phyloP scores from a whole-genome alignment of 2,329 filamentous ascomycete species.

The Tolypocladium album region DNA sequence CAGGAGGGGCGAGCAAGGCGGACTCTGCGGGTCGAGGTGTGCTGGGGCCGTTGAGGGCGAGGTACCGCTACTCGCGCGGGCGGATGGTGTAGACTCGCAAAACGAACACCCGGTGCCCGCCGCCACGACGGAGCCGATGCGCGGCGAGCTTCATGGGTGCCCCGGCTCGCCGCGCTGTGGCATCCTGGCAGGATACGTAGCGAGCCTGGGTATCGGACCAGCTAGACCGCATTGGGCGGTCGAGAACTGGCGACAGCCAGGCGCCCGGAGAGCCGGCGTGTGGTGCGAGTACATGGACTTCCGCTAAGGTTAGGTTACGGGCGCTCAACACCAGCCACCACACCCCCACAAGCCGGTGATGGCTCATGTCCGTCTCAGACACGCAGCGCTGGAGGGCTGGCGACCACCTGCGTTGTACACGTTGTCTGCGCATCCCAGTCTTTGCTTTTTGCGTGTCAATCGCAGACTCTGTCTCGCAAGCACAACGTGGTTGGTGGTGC shows the following conservation, averaged over 20 bases:
- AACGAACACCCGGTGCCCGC: constrained; percentile 4
- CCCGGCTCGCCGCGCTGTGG: neutral
- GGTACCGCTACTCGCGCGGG: neutral
- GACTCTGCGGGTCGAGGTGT: neutral
- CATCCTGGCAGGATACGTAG: neutral
- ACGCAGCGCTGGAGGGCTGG: neutral
- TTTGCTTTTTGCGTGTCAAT: neutral
- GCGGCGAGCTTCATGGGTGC: constrained; percentile 4
- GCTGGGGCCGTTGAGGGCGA: neutral
- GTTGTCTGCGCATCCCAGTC: neutral
- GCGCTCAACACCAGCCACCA: neutral
- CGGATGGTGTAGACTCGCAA: neutral
- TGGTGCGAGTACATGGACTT: neutral
- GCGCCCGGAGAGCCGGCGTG: neutral
- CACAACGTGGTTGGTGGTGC: neutral
- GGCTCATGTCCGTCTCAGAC: constrained; percentile 1
- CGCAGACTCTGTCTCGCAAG: neutral
- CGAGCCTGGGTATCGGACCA: constrained; percentile 9
- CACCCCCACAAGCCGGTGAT: neutral
- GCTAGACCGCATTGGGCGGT: constrained; percentile 4
- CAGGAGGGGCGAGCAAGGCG: neutral
- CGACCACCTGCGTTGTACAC: neutral
- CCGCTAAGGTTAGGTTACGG: neutral
- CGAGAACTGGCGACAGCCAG: neutral
- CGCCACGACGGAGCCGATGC: constrained; percentile 5